Base-by-base conservation (phyloP, 306 rosid genomes). In the Dicorynia guianensis region DNA sequence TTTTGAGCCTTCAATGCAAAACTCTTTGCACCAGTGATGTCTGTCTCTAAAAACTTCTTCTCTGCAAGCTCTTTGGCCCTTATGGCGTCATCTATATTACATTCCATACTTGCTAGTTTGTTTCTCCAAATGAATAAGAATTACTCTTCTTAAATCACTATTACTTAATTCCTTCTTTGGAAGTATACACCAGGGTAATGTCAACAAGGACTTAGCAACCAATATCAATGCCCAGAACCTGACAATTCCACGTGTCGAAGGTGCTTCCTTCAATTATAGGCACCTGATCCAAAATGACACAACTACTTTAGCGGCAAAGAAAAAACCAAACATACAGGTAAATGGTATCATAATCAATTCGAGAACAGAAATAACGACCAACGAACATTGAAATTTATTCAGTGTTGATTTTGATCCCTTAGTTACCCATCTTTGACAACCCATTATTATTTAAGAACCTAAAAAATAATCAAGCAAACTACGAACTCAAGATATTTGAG, bases 11-110 rank as follows among this genome's bases (percentile, higher is more conserved):
- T 91, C 60, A 48, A 44, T 72, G 95, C 95, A 14, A 90, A 79
- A 63, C 67, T 67, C 59, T 72, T 82, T n/a, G 97, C 98, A 12
- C 85, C 82, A 12, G 44, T 69, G 70, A 81, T 14, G 63, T 89
- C 88, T 65, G 14, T 46, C 82, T 72, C 83, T 33, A 49, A 36
- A 44, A 88, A 69, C 81, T 72, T 88, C 83, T 87, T 82, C 87
- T 92, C 97, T 1, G 96, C 96, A 35, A 90, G 72, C 80, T 78
- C 82, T 76, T 87, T 90, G 12, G 82, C 89, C 87, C 69, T 87
- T 15, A 75, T 34, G 64, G 96, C 94, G 19, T 73, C 82, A 0
- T 83, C 89, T 81, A 76, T 89, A 76, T 81, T 83, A 58, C 87
- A 75, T 55, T 87, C 96, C 97, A 92, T 94, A 74, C 38, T 83